A percentile compares a stretch with the other conserved stretches of the same genome.
These are phyloP conservation scores for Aspergillus cejpii DNA, from an alignment of 2,329 filamentous ascomycete genomes.

Conservation along the genomic window DNA sequence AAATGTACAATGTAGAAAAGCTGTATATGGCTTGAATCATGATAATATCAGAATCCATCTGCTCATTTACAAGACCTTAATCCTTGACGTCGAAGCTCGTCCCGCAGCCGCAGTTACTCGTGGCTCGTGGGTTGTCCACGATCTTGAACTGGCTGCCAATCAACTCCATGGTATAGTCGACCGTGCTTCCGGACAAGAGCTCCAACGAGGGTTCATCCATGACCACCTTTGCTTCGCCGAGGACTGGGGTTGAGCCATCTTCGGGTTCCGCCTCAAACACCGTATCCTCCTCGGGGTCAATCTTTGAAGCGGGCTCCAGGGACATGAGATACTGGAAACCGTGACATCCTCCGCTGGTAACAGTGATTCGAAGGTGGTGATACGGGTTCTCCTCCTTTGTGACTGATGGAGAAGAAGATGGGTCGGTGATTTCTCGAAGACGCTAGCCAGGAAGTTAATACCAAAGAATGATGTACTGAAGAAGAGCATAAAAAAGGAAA, in stretches of 20 bases:
- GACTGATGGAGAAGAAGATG: conserved; percentile 36
- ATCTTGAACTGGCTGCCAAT: conserved; percentile 96
- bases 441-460: conserved; percentile 42
- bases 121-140: conserved; percentile 82
- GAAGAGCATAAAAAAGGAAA: neutral
- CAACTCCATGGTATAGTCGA: conserved; percentile 94
- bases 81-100: conserved; percentile 93
- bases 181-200: conserved; percentile 82
- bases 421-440: conserved; percentile 64
- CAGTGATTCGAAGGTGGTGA: conserved; percentile 81
- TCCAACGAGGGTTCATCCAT: conserved; percentile 84
- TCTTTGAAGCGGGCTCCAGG: conserved; percentile 54
- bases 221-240: conserved; percentile 66
- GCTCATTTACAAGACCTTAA: conserved; percentile 24
- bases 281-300: conserved; percentile 72
- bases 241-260: conserved; percentile 32
- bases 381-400: conserved; percentile 57
- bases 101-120: conserved; percentile 92
- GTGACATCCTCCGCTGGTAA: conserved; percentile 91
- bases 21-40: neutral
- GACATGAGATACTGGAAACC: conserved; percentile 97
- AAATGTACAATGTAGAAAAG: conserved; percentile 7
- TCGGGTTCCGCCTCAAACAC: conserved; percentile 64
- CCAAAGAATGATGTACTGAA: conserved; percentile 1
- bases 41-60: conserved; percentile 4